A percentile compares a stretch with the other conserved stretches of the same genome.
phyloP scores from a whole-genome alignment of 2,329 filamentous ascomycete species.

The Talaromyces atroroseus region DNA sequence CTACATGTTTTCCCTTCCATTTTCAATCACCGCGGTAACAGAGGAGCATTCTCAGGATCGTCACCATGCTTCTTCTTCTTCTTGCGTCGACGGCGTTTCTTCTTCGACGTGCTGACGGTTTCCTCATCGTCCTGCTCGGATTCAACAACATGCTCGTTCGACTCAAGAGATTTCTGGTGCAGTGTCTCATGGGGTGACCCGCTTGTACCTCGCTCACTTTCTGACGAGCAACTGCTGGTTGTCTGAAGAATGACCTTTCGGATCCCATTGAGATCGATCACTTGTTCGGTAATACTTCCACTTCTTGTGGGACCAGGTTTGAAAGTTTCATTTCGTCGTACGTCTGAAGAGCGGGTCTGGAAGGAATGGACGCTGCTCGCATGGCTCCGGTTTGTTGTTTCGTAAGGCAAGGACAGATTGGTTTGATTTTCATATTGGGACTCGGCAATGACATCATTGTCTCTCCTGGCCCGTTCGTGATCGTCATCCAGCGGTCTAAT shows the following conservation, averaged over 20 bases:
- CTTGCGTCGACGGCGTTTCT: conserved; percentile 24
- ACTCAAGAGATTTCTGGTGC: background rate
- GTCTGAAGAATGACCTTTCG: conserved; percentile 71
- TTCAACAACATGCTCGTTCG: background rate
- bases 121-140: conserved; percentile 5
- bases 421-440: background rate
- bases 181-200: background rate
- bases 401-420: background rate
- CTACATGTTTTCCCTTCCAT: background rate
- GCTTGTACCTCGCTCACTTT: conserved; percentile 19
- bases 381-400: conserved; percentile 11
- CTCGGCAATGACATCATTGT: conserved; percentile 23
- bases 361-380: conserved; percentile 23
- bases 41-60: conserved; percentile 18
- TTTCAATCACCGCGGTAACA: conserved; percentile 14
- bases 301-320: conserved; percentile 55
- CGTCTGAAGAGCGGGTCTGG: conserved; percentile 18
- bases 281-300: conserved; percentile 72
- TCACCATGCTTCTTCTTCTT: conserved; percentile 16
- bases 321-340: conserved; percentile 26
- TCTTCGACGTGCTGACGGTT: conserved; percentile 16
- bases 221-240: conserved; percentile 52
- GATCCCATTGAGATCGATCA: conserved; percentile 68
- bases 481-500: background rate
- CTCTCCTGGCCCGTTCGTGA: background rate